These are phyloP conservation scores for Salix exigua DNA, from an alignment of 345 rosid species.

Conservation along the genomic window DNA sequence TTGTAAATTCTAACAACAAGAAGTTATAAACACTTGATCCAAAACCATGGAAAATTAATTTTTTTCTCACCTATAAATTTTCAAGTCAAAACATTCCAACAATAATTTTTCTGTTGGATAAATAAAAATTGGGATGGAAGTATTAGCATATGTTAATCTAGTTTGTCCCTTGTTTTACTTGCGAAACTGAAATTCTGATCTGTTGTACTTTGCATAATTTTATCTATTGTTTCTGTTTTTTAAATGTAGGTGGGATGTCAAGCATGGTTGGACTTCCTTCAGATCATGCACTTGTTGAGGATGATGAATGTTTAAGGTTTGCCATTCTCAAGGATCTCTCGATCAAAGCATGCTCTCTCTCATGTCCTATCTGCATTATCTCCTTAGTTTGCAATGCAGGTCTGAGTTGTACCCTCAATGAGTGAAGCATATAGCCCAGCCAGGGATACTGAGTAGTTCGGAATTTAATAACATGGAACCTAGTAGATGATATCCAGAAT, in stretches of 20 bases:
- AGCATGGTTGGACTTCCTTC: constrained; percentile 92
- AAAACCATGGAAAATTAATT: neutral
- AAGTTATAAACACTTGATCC: neutral
- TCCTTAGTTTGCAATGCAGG: neutral
- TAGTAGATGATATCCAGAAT: neutral
- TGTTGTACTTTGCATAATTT: neutral
- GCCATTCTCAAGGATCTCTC: constrained; percentile 3
- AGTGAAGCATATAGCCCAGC: neutral
- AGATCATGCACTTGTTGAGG: constrained; percentile 77
- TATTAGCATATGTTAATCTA: neutral
- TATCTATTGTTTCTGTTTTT: constrained; percentile 3
- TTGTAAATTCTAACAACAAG: too few species aligned
- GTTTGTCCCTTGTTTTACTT: neutral
- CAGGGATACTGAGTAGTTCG: neutral
- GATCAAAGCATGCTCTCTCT: neutral
- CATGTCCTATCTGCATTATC: neutral
- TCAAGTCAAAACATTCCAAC: neutral
- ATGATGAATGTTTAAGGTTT: constrained; percentile 80
- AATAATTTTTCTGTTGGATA: neutral
- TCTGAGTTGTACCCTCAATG: neutral
- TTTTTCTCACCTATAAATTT: neutral
- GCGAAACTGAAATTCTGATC: neutral
- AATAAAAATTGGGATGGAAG: neutral
- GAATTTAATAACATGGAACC: neutral
- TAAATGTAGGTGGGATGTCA: constrained; percentile 57